Base-by-base conservation (phyloP, 768 basidiomycete species). In the Russula lepida region DNA sequence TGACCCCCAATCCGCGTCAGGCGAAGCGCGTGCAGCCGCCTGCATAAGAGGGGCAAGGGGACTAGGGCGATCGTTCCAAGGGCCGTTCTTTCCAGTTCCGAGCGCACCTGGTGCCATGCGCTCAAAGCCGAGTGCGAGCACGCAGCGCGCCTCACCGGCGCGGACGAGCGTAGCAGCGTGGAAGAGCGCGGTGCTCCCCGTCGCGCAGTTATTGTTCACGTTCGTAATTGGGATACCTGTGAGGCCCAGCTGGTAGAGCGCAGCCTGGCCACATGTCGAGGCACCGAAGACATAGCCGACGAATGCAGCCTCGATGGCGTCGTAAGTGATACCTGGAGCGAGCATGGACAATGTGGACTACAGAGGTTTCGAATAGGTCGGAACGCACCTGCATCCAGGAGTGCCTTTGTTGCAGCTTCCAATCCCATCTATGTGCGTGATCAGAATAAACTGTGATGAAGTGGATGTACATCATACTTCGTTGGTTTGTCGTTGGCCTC, bases 201-300 rank as follows among this genome's bases (percentile, higher is more conserved):
- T 90, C 4, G 89, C 85, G 68, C 90, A 92, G 71, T 89, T 89
- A 73, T 92, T 92, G 76, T 90, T 92, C 46, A 92, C 88, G 67
- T 92, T 93, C 53, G 86, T 79, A 68, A 93, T 85, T 0, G 91
- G 90, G 60, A 93, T 92, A 35, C 83, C 78, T 0, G 90, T 92
- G 71, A 92, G 78, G 21, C 91, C 91, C 44, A 92, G 83, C 69
- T 84, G 85, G 73, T 92, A 93, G 21, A 93, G 75, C 7, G 89
- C 83, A 17, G 89, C 79, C 84, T 92, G 88, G 28, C 89, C 89
- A 63, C 79, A 77, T 2, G 88, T 88, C 30, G 88, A 89, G 69
- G 90, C 88, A 3, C 88, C 89, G 67, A 86, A 91, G 70, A 84
- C 85, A 70, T 84, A 89, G 13, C 89, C 89, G 6, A 86, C 91